Percentiles rank a stretch among this genome's conserved stretches.
Conservation (phyloP, 192 early-diverging fungal species). For the Backusella tuberculispora region DNA sequence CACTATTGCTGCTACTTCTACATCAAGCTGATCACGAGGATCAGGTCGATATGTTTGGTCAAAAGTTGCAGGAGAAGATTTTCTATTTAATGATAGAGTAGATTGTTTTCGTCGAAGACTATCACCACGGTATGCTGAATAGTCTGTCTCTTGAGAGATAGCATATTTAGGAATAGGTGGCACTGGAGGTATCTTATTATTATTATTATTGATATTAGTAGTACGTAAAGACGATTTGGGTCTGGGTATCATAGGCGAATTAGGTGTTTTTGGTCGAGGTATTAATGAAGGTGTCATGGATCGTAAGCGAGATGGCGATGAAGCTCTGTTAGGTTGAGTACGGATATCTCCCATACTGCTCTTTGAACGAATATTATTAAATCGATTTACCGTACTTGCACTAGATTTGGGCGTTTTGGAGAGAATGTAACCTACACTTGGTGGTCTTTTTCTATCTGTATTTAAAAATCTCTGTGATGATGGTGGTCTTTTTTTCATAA, state of each 20-base stretch:
- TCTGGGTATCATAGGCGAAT: constrained; percentile 25
- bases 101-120: background rate
- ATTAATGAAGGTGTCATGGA: constrained; percentile 41
- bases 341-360: constrained; percentile 24
- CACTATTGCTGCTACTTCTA: constrained; percentile 56
- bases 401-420: constrained; percentile 22
- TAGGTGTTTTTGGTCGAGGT: constrained; percentile 42
- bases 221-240: constrained; percentile 5
- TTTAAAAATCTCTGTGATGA: background rate
- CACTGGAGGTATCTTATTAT: background rate
- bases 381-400: constrained; percentile 24
- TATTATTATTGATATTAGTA: background rate
- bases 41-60: constrained; percentile 41
- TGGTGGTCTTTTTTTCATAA: background rate
- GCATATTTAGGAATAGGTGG: background rate
- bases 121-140: background rate
- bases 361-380: constrained; percentile 23
- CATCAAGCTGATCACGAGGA: constrained; percentile 52
- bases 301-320: constrained; percentile 18
- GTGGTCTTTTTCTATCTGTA: background rate
- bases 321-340: constrained; percentile 1
- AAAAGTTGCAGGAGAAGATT: constrained; percentile 5
- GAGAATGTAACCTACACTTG: background rate
- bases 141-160: background rate
- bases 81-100: background rate